A percentile compares a stretch with the other conserved stretches of the same genome.
Conservation (phyloP, 768 basidiomycete species). For the Leccinellum albellum region DNA sequence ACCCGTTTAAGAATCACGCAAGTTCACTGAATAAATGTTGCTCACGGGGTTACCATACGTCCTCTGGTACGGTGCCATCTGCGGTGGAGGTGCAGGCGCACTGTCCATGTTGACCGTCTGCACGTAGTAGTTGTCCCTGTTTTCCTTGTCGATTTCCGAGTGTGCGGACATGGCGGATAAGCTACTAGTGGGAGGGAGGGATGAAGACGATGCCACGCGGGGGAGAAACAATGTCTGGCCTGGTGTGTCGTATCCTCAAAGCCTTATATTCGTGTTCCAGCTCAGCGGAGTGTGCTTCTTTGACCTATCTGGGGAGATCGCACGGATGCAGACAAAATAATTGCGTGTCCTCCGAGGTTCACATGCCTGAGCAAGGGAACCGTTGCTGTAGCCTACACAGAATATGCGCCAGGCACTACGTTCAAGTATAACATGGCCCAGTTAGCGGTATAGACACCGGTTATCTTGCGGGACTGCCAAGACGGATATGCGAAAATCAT, state of each 20-base stretch:
- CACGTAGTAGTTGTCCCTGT: slow-evolving; percentile 25
- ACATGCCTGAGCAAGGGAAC: slow-evolving; percentile 2
- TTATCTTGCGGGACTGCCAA: slow-evolving; percentile 4
- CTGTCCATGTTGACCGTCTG: slow-evolving; percentile 23
- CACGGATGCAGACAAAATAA: slow-evolving; percentile 1
- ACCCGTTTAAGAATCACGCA: not conserved
- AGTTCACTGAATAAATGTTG: not conserved
- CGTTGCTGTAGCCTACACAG: slow-evolving; percentile 3
- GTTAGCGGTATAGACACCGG: slow-evolving; percentile 13
- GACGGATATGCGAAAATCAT: slow-evolving; percentile 1
- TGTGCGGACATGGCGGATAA: slow-evolving; percentile 17
- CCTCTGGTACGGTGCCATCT: slow-evolving; percentile 26
- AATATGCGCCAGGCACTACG: slow-evolving; percentile 8
- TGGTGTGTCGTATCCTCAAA: not conserved
- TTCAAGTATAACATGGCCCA: slow-evolving; percentile 6
- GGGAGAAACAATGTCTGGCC: not conserved
- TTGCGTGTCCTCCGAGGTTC: slow-evolving; percentile 2
- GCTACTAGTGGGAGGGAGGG: not conserved
- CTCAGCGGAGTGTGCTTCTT: not conserved
- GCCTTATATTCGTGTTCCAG: slow-evolving; percentile 17
- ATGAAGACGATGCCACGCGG: slow-evolving; percentile 1
- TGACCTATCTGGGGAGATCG: not conserved
- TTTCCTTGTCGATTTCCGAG: slow-evolving; percentile 21
- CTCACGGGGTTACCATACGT: slow-evolving; percentile 26
- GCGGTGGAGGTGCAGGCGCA: slow-evolving; percentile 10